Evolutionary conservation across 805 yeast genomes (phyloP).

Genomic region (Nakazawaea holstii): DNA sequence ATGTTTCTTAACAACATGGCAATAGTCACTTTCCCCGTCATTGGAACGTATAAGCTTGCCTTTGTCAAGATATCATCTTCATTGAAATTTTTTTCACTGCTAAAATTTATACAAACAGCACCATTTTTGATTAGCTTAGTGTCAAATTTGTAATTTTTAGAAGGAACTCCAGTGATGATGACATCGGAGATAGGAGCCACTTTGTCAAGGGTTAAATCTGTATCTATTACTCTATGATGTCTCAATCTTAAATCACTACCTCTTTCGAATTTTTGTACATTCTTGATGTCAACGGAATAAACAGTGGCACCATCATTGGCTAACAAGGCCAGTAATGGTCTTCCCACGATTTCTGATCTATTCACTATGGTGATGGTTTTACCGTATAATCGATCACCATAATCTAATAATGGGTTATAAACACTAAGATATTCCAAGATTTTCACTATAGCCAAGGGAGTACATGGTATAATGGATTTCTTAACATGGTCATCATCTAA

Average conservation of each 20-base stretch:
- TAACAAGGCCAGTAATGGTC: conserved; percentile 91
- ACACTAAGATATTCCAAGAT: conserved; percentile 85
- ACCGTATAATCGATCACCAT: conserved; percentile 91
- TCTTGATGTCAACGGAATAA: conserved; percentile 83
- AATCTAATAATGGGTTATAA: conserved; percentile 74
- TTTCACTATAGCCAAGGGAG: conserved; percentile 93
- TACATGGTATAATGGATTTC: conserved; percentile 92
- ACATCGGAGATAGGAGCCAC: conserved; percentile 80
- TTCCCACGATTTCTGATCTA: conserved; percentile 94
- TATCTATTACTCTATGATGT: conserved; percentile 76
- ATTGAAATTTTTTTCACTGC: conserved; percentile 79
- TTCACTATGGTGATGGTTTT: conserved; percentile 88
- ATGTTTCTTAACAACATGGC: conserved; percentile 90
- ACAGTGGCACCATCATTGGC: conserved; percentile 98
- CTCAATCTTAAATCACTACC: conserved; percentile 83
- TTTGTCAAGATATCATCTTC: conserved; percentile 72
- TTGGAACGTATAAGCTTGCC: conserved; percentile 92
- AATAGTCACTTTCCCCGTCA: conserved; percentile 94
- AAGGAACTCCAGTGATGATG: conserved; percentile 93
- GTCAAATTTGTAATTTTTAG: conserved; percentile 79
- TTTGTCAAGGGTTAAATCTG: conserved; percentile 47
- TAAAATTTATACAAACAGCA: conserved; percentile 84
- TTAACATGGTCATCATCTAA: conserved; percentile 60
- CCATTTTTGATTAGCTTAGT: conserved; percentile 77
- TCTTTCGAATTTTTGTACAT: conserved; percentile 86